Percentiles rank a stretch among this genome's conserved stretches.
Conservation (phyloP, 73 alveolate genomes). For the Paramecium biaurelia region DNA sequence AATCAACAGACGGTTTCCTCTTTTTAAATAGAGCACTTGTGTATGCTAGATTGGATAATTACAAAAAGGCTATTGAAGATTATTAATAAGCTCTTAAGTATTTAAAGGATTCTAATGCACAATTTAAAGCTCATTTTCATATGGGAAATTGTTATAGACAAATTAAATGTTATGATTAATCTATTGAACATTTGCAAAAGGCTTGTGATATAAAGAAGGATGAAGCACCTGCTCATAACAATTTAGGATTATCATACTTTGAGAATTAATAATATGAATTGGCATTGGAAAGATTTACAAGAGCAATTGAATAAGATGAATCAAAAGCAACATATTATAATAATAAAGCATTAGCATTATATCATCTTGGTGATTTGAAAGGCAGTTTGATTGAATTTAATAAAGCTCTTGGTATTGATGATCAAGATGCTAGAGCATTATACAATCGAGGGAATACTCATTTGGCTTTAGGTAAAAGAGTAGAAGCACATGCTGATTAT, state of each 20-base stretch:
- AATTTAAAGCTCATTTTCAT: conserved; percentile 74
- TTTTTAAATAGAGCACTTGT: conserved; percentile 83
- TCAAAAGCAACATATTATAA: conserved; percentile 72
- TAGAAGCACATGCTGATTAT: conserved; percentile 82
- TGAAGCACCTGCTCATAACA: conserved; percentile 84
- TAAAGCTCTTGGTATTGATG: conserved; percentile 78
- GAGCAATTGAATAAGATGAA: conserved; percentile 80
- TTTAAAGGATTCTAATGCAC: conserved; percentile 59
- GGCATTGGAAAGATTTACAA: conserved; percentile 77
- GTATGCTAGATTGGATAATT: conserved; percentile 72
- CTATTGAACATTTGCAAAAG: conserved; percentile 77
- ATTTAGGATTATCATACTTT: conserved; percentile 84
- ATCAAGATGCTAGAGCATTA: conserved; percentile 77
- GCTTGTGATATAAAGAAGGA: conserved; percentile 83
- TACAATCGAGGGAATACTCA: conserved; percentile 87
- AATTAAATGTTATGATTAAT: conserved; percentile 72
- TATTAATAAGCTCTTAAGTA: conserved; percentile 69
- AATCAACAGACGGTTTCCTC: conserved; percentile 71
- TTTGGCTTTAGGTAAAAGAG: conserved; percentile 67
- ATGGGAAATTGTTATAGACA: conserved; percentile 82
- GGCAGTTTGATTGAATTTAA: conserved; percentile 80
- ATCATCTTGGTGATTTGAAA: conserved; percentile 71
- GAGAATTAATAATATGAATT: conserved; percentile 76
- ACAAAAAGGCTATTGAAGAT: conserved; percentile 81
- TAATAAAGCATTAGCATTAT: conserved; percentile 82